Percentiles rank a stretch among this genome's conserved stretches.
Evolutionary conservation across 768 basidiomycete species (phyloP).

Genomic region (Ramaria sp.): DNA sequence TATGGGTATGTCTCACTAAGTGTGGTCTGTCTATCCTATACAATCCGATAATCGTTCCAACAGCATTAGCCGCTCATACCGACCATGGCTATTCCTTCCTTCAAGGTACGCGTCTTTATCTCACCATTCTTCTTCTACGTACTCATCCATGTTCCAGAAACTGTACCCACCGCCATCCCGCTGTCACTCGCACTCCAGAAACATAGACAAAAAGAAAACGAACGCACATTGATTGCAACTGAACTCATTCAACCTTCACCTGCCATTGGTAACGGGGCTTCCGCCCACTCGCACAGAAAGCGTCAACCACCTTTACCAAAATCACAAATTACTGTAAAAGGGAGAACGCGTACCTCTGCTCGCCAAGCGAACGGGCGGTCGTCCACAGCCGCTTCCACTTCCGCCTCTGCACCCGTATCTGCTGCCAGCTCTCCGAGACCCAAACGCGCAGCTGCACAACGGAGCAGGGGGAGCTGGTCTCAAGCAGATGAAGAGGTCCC

Average conservation of each 20-base stretch:
- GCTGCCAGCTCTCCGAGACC: neutral
- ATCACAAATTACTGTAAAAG: neutral
- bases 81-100: conserved; percentile 25
- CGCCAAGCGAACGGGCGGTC: conserved; percentile 9
- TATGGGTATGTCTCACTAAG: conserved; percentile 46
- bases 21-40: neutral
- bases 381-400: neutral
- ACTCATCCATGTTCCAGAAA: conserved; percentile 32
- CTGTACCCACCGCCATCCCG: conserved; percentile 51
- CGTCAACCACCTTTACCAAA: conserved; percentile 7
- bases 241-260: conserved; percentile 2
- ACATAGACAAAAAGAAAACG: conserved; percentile 41
- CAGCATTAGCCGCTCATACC: neutral
- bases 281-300: conserved; percentile 6
- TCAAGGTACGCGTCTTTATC: conserved; percentile 31
- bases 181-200: conserved; percentile 48
- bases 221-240: conserved; percentile 10
- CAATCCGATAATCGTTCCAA: neutral
- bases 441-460: conserved; percentile 9
- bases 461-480: conserved; percentile 3
- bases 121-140: conserved; percentile 1
- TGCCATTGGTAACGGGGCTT: neutral
- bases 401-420: neutral
- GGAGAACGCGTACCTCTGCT: conserved; percentile 8
- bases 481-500: conserved; percentile 1